Evolutionary conservation across 345 rosid genomes (phyloP), one percentile per base, ranked within the genome.

Genomic region (Rubroshorea leprosula): DNA sequence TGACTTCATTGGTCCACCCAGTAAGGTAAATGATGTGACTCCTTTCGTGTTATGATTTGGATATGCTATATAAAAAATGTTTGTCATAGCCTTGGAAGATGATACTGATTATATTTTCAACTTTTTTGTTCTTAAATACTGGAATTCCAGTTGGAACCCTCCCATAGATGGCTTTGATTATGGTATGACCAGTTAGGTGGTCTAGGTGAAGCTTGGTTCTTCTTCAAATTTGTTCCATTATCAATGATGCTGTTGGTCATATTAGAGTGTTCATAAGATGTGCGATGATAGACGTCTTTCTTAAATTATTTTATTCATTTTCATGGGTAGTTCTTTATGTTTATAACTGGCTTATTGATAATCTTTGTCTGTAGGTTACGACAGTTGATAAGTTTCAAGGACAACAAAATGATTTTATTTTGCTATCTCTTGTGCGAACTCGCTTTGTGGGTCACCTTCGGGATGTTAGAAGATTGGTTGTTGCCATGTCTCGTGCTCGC

Each of bases 321-420:
- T 44, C 16, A 5, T 54, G 5, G 46, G 5, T 15, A 35, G 15
- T 20, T 31, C 59, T 23, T 5, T 20, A 41, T 60, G 2, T 35
- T 20, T 29, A 47, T 65, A 18, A 18, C 19, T 67, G 57, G 56
- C 61, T 31, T 41, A 23, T 24, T 39, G 23, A 38, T 46, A 21
- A n/a, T n/a, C n/a, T 45, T 24, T 63, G 52, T 65, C 5, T 68
- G 46, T 82, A 93, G 99, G 87, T 93, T 51, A 71, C 99, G 2
- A 93, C 99, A 1, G 99, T 93, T 59, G 99, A 93, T 71, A 93
- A 93, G 76, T 93, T 93, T 79, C 99, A 93, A 80, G 99, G 99
- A 39, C 99, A 93, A 68, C 99, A 93, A 63, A 93, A 93, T 68
- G 97, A 93, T 67, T 80, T 93, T 55, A 84, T 89, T 23, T 81